These are phyloP conservation scores for Avena insularis DNA, from an alignment of 176 grass and related monocot genomes.

Conservation along the genomic window DNA sequence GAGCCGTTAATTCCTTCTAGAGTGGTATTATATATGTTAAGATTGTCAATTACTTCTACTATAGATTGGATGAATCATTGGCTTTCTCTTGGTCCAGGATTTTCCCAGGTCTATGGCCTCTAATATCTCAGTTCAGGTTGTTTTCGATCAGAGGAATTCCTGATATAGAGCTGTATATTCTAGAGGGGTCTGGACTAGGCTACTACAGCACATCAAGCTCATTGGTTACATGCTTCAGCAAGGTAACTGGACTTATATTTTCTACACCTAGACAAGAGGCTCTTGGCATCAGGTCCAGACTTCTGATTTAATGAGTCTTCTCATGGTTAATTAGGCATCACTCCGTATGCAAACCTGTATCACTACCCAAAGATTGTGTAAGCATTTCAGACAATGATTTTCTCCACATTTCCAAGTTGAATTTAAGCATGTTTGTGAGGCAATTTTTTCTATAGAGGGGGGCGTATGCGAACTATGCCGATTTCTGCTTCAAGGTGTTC, in stretches of 20 bases:
- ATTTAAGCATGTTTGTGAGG: not conserved
- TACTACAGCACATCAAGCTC: constrained; percentile 72
- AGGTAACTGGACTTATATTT: constrained; percentile 41
- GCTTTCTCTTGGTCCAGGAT: too few species aligned
- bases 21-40: too few species aligned
- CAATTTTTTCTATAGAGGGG: constrained; percentile 42
- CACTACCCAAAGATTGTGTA: too few species aligned
- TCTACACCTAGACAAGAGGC: not conserved
- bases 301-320: not conserved
- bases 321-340: constrained; percentile 2
- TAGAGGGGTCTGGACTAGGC: constrained; percentile 80
- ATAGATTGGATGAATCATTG: too few species aligned
- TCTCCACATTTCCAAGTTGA: not conserved
- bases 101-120: not conserved
- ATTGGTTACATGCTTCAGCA: constrained; percentile 75
- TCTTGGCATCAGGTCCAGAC: not conserved
- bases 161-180: constrained; percentile 33
- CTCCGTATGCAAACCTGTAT: too few species aligned
- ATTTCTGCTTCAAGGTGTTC: constrained; percentile 78
- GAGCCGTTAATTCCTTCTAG: too few species aligned
- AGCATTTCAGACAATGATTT: not conserved
- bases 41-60: too few species aligned
- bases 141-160: not conserved
- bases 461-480: constrained; percentile 70
- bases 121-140: too few species aligned